Evolutionary conservation across 2,329 filamentous ascomycete species (phyloP).

Genomic region (Penicillium corylophilum): DNA sequence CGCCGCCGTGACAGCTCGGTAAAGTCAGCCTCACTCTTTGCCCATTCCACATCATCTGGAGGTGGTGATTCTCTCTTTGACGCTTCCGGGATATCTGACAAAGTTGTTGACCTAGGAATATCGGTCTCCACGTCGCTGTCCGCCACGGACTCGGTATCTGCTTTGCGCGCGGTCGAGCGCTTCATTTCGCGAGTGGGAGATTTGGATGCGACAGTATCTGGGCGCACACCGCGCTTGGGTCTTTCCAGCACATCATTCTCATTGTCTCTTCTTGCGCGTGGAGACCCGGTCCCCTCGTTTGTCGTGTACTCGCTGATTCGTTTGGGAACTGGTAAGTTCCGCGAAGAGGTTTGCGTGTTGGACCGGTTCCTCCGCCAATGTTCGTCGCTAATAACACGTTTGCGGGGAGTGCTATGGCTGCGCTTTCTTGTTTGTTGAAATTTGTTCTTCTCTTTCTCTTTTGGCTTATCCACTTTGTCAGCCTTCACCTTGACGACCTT

Average conservation of each 20-base stretch:
- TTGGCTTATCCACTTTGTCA: slow-evolving; percentile 18
- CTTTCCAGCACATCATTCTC: slow-evolving; percentile 28
- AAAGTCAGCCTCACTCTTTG: slow-evolving; percentile 40
- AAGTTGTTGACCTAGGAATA: slow-evolving; percentile 21
- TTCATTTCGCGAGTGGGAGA: slow-evolving; percentile 26
- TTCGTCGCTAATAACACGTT: slow-evolving; percentile 88
- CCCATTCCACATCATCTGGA: slow-evolving; percentile 36
- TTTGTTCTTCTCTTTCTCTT: slow-evolving; percentile 18
- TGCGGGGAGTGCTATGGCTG: slow-evolving; percentile 70
- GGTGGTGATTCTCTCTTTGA: slow-evolving; percentile 28
- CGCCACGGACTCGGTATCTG: slow-evolving; percentile 19
- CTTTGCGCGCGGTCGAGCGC: slow-evolving; percentile 12
- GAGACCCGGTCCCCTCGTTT: slow-evolving; percentile 28
- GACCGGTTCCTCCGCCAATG: slow-evolving; percentile 66
- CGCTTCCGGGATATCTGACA: slow-evolving; percentile 24
- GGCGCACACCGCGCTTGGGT: slow-evolving; percentile 28
- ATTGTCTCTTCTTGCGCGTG: slow-evolving; percentile 28
- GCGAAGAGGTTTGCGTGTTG: slow-evolving; percentile 38
- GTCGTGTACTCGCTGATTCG: slow-evolving; percentile 43
- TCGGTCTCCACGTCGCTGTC: slow-evolving; percentile 24
- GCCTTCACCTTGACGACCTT: slow-evolving; percentile 29
- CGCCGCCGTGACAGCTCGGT: slow-evolving; percentile 40
- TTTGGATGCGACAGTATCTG: slow-evolving; percentile 27
- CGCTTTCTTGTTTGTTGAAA: slow-evolving; percentile 29
- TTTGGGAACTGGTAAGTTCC: slow-evolving; percentile 44